phyloP scores from a whole-genome alignment of 1,284 basidiomycete genomes.

The Rhodotorula sp. region DNA sequence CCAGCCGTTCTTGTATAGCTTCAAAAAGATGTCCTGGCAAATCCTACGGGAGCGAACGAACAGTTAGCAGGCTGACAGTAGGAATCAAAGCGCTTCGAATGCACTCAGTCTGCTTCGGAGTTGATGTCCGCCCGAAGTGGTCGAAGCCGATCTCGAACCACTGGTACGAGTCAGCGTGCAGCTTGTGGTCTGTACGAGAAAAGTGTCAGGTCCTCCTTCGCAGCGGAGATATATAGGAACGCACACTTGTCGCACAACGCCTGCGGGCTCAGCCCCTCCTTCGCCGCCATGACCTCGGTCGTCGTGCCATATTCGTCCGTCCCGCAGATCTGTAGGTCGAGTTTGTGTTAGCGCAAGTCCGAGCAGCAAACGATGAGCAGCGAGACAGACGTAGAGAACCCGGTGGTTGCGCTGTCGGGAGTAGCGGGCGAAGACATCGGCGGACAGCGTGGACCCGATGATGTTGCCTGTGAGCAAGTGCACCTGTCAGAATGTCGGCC shows the following conservation, averaged over 20 bases:
- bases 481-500: background rate
- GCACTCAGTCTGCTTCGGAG: slow-evolving; percentile 74
- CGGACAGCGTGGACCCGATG: slow-evolving; percentile 92
- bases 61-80: background rate
- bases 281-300: slow-evolving; percentile 94
- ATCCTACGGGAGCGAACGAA: slow-evolving; percentile 58
- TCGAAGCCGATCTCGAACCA: slow-evolving; percentile 95
- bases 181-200: slow-evolving; percentile 61
- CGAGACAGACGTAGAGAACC: slow-evolving; percentile 47
- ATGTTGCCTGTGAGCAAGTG: slow-evolving; percentile 70
- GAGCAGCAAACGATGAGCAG: fast-evolving
- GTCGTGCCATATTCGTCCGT: slow-evolving; percentile 99
- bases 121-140: slow-evolving; percentile 93
- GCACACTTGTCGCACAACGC: slow-evolving; percentile 56
- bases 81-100: background rate
- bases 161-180: slow-evolving; percentile 90
- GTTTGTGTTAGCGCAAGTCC: background rate
- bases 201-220: background rate
- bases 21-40: slow-evolving; percentile 79
- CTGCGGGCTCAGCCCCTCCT: slow-evolving; percentile 83
- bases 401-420: slow-evolving; percentile 56
- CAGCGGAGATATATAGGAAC: background rate
- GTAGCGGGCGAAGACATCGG: slow-evolving; percentile 93
- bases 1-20: slow-evolving; percentile 71
- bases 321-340: slow-evolving; percentile 73